Evolutionary conservation across 2,329 filamentous ascomycete genomes (phyloP).

Genomic region (Sporothrix inflata): DNA sequence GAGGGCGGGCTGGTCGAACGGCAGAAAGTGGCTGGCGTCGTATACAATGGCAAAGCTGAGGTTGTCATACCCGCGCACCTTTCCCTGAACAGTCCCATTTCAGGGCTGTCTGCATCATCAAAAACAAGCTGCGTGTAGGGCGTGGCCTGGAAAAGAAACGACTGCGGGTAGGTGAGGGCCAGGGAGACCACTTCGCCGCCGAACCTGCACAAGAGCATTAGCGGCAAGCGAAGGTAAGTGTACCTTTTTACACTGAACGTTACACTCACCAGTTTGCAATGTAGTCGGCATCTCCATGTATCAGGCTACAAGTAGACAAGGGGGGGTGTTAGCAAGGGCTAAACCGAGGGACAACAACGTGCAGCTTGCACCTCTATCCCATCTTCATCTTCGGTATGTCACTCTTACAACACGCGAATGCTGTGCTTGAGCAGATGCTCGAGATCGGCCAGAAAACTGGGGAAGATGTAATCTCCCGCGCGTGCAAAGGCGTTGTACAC

Average conservation of each 20-base stretch:
- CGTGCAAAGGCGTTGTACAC: slow-evolving; percentile 29
- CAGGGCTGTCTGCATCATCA: slow-evolving; percentile 46
- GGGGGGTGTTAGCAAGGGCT: background rate
- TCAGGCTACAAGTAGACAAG: slow-evolving; percentile 47
- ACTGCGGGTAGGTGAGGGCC: slow-evolving; percentile 47
- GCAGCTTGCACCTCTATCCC: background rate
- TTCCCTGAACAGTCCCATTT: slow-evolving; percentile 65
- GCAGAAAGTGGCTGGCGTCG: slow-evolving; percentile 56
- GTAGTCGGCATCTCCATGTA: slow-evolving; percentile 57
- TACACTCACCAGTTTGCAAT: slow-evolving; percentile 50
- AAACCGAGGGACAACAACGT: background rate
- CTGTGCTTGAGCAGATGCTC: slow-evolving; percentile 50
- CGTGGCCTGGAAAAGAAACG: slow-evolving; percentile 55
- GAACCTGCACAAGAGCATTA: slow-evolving; percentile 38
- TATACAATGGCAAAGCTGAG: slow-evolving; percentile 62
- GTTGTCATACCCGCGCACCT: slow-evolving; percentile 71
- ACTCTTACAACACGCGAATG: slow-evolving; percentile 51
- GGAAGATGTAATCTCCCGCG: slow-evolving; percentile 52
- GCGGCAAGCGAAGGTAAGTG: background rate
- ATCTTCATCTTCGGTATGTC: background rate
- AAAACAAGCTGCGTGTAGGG: slow-evolving; percentile 64
- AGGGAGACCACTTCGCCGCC: slow-evolving; percentile 67
- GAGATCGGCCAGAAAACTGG: slow-evolving; percentile 49
- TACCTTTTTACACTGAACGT: background rate
- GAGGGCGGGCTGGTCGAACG: slow-evolving; percentile 37